These are phyloP conservation scores for Naegleria gruberi DNA, from an alignment of 208 protist genomes.

Conservation along the genomic window DNA sequence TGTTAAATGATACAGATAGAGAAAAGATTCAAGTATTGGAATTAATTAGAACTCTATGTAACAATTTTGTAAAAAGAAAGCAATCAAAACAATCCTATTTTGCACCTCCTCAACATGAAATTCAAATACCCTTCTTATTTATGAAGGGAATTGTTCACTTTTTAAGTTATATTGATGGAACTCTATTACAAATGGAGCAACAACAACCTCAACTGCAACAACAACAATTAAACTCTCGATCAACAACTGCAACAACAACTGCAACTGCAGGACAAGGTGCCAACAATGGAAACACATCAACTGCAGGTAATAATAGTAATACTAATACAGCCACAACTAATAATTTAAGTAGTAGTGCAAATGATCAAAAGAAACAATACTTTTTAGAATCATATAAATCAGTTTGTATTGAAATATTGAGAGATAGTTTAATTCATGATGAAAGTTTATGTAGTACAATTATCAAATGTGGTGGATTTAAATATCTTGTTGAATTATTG, in stretches of 20 bases:
- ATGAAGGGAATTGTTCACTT: neutral
- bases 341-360: neutral
- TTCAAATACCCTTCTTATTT: neutral
- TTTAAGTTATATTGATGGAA: slow-evolving; percentile 13
- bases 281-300: neutral
- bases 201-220: neutral
- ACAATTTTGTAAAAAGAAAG: neutral
- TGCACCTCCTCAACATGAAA: neutral
- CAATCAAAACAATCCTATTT: neutral
- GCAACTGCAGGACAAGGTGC: neutral
- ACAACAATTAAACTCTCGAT: neutral
- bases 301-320: neutral
- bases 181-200: neutral
- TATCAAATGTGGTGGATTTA: neutral
- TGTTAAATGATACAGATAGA: neutral
- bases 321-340: neutral
- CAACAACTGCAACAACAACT: too few relatives aligned
- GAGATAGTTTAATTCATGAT: neutral
- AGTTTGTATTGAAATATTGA: neutral
- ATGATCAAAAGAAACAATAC: neutral
- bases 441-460: neutral
- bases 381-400: neutral
- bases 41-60: neutral
- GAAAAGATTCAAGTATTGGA: slow-evolving; percentile 15
- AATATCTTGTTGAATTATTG: neutral